Evolutionary conservation across 2,329 filamentous ascomycete genomes (phyloP), one percentile per base, ranked within the genome.

Genomic region (Didymosphaeria variabile): DNA sequence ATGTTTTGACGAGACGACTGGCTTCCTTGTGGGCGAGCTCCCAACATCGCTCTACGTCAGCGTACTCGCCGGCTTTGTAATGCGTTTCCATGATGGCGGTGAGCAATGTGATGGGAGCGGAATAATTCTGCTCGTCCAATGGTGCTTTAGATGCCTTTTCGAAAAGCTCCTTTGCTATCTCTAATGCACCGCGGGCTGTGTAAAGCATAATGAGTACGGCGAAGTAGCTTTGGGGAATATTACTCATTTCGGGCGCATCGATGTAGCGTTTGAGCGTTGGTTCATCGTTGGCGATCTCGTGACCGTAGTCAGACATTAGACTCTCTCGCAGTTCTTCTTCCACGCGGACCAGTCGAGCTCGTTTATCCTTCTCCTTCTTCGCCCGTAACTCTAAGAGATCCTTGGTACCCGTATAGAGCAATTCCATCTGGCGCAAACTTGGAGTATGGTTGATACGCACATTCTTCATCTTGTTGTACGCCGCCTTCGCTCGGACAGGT

Each of bases 31-130:
- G 83, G 2, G 88, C 84, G 29, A 89, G 75, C 1, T 85, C 67
- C 92, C 93, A 97, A 54, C 87, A 88, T 49, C 84, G 77, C 63
- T 87, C 84, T 21, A 94, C 88, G 55, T 86, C 83, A 5, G 85
- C 80, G 66, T 87, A 85, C 23, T 88, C 83, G 42, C 82, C 78
- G 19, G 88, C 85, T 55, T 83, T 80, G 46, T 87, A 79, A 70
- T 91, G 85, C 0, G 87, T 84, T 23, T 84, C 80, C 90, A 97
- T 94, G 60, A 94, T 77, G 9, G 89, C 77, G 6, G 75, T 77
- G 26, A 79, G 69, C 47, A 80, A 85, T 0, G 81, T 83, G 29
- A 76, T 66, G 12, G 76, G 73, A 1, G 64, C 65, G 23, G 66
- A 63, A 21, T 68, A 70, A 21, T 66, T 63, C 3, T 60, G 49